phyloP scores from a whole-genome alignment of 2,329 filamentous ascomycete species.

The Colletotrichum sp. region DNA sequence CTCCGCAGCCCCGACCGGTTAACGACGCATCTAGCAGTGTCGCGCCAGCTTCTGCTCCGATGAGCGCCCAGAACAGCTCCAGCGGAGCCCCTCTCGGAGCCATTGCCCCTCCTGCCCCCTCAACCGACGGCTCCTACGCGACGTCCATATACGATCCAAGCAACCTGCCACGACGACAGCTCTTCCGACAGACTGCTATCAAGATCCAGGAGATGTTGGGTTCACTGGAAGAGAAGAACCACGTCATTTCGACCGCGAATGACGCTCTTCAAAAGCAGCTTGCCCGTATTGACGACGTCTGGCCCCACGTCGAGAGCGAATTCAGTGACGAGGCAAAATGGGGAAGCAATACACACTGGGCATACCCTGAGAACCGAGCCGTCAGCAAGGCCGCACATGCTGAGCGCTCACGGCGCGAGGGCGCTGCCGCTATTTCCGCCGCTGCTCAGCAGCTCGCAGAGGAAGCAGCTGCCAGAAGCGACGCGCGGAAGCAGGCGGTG shows the following conservation, averaged over 20 bases:
- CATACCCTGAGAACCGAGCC: slow-evolving; percentile 85
- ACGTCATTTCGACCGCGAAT: slow-evolving; percentile 91
- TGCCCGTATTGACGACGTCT: slow-evolving; percentile 83
- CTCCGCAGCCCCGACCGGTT: slow-evolving; percentile 48
- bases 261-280: slow-evolving; percentile 88
- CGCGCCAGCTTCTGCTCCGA: slow-evolving; percentile 49
- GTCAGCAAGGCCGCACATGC: slow-evolving; percentile 63
- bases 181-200: slow-evolving; percentile 79
- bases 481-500: slow-evolving; percentile 82
- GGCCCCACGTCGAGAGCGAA: slow-evolving; percentile 84
- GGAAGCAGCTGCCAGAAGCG: slow-evolving; percentile 83
- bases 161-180: slow-evolving; percentile 70
- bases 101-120: slow-evolving; percentile 37
- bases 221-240: slow-evolving; percentile 96
- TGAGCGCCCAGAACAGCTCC: slow-evolving; percentile 56
- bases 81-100: slow-evolving; percentile 42
- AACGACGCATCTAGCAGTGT: slow-evolving; percentile 49
- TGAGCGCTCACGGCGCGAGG: slow-evolving; percentile 80
- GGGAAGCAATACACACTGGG: slow-evolving; percentile 93
- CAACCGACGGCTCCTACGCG: slow-evolving; percentile 48
- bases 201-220: slow-evolving; percentile 85
- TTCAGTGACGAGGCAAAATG: slow-evolving; percentile 94
- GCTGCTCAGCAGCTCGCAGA: slow-evolving; percentile 79
- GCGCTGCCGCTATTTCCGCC: slow-evolving; percentile 77
- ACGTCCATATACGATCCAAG: slow-evolving; percentile 55